Percentiles rank a stretch among this genome's conserved stretches.
phyloP scores from a whole-genome alignment of 2,329 filamentous ascomycete species.

The Penicillium sp. region DNA sequence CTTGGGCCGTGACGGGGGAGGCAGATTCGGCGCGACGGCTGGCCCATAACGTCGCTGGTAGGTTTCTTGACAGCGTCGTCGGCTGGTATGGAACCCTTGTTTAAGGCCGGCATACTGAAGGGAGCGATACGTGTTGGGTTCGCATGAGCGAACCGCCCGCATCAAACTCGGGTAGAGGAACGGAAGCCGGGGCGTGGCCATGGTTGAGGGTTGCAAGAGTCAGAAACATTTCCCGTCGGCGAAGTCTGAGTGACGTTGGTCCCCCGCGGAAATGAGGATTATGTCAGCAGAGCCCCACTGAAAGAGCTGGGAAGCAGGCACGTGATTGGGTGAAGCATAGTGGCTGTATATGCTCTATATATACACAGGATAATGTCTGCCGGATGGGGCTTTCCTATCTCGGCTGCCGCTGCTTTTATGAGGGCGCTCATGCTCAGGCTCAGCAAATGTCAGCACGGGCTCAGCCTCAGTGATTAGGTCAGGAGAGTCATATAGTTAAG shows the following conservation, averaged over 20 bases:
- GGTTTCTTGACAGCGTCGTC: constrained; percentile 38
- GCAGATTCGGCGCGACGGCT: constrained; percentile 45
- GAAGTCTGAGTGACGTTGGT: constrained; percentile 24
- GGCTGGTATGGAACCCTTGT: constrained; percentile 41
- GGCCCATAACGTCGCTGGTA: constrained; percentile 51
- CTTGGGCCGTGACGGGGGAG: constrained; percentile 39
- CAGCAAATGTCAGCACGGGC: no score
- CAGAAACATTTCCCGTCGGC: constrained; percentile 25
- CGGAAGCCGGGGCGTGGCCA: constrained; percentile 64
- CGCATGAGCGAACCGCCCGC: constrained; percentile 56
- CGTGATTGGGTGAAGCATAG: no score
- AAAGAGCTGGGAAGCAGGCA: no score
- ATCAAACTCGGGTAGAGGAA: constrained; percentile 71
- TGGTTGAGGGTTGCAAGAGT: constrained; percentile 38
- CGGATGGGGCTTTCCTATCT: no score
- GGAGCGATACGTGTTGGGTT: constrained; percentile 46
- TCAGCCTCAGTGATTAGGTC: no score
- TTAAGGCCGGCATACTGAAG: constrained; percentile 41
- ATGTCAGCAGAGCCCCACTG: not conserved
- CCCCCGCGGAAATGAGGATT: constrained; percentile 20
- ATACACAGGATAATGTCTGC: no score
- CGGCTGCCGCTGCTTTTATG: no score
- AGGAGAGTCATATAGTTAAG: no score
- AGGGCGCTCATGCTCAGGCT: no score
- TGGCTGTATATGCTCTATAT: no score